Evolutionary conservation across 306 rosid species (phyloP).

Genomic region (Prunus padus): DNA sequence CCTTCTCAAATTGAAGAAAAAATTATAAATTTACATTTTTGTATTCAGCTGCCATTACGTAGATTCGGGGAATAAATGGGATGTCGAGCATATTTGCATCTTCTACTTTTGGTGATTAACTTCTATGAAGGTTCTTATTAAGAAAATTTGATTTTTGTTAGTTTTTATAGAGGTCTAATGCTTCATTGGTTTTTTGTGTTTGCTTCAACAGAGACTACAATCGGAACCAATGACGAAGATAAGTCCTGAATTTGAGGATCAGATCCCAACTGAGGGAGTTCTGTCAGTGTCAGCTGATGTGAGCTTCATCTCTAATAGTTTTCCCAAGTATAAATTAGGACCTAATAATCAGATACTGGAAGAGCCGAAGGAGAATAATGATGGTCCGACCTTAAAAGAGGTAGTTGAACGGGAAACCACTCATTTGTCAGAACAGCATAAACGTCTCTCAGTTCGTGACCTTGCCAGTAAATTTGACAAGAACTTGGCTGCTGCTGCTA

Average conservation of each 20-base stretch:
- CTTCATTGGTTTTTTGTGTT: slow-evolving; percentile 10
- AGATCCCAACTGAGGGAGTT: slow-evolving; percentile 54
- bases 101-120: slow-evolving; percentile 20
- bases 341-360: slow-evolving; percentile 73
- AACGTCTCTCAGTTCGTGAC: slow-evolving; percentile 95
- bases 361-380: slow-evolving; percentile 62
- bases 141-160: not conserved
- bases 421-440: slow-evolving; percentile 79
- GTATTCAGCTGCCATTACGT: slow-evolving; percentile 8
- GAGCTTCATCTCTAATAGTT: slow-evolving; percentile 66
- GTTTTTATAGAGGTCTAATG: slow-evolving; percentile 11
- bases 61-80: not conserved
- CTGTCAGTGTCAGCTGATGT: slow-evolving; percentile 85
- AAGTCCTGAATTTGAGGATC: slow-evolving; percentile 66
- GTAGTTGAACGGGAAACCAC: slow-evolving; percentile 74
- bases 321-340: slow-evolving; percentile 86
- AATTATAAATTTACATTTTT: not conserved
- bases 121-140: not conserved
- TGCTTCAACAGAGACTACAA: slow-evolving; percentile 33
- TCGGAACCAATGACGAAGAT: slow-evolving; percentile 75
- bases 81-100: not conserved
- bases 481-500: slow-evolving; percentile 90
- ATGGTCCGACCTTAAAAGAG: slow-evolving; percentile 72
- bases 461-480: slow-evolving; percentile 96
- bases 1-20: not conserved